These are phyloP conservation scores for Penicillium daleae DNA, from an alignment of 495 filamentous ascomycete species.

Conservation along the genomic window DNA sequence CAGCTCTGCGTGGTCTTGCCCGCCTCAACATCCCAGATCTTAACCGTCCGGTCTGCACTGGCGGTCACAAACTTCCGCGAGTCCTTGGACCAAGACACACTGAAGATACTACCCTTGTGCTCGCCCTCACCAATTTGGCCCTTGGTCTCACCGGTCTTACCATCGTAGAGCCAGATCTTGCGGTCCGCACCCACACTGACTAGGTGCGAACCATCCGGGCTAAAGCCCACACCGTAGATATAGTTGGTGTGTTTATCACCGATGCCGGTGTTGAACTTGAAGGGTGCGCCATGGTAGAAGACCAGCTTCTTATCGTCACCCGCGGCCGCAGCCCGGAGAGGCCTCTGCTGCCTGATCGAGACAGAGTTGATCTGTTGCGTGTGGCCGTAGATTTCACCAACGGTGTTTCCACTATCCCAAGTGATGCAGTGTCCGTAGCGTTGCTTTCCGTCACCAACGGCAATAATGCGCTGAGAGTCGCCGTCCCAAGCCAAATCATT, in stretches of 20 bases:
- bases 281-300: conserved; percentile 91
- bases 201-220: conserved; percentile 81
- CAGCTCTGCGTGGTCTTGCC: conserved; percentile 78
- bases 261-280: conserved; percentile 83
- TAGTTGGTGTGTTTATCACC: conserved; percentile 84
- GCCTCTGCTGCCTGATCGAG: conserved; percentile 85
- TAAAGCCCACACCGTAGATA: conserved; percentile 85
- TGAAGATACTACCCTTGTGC: conserved; percentile 92
- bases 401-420: conserved; percentile 92
- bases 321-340: conserved; percentile 85
- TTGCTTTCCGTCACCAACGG: conserved; percentile 93
- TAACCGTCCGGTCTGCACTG: conserved; percentile 89
- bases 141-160: conserved; percentile 85
- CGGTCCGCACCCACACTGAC: conserved; percentile 89
- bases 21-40: conserved; percentile 71
- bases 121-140: conserved; percentile 77
- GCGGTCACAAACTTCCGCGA: conserved; percentile 89
- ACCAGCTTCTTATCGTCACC: conserved; percentile 87
- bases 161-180: conserved; percentile 91
- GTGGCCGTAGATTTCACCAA: conserved; percentile 91
- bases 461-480: conserved; percentile 93
- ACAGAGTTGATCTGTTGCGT: conserved; percentile 88
- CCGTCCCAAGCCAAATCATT: conserved; percentile 98
- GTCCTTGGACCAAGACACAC: conserved; percentile 86
- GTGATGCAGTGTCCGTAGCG: conserved; percentile 93